Base-by-base conservation (phyloP, 2,329 filamentous ascomycete species). In the Beauveria varroae region DNA sequence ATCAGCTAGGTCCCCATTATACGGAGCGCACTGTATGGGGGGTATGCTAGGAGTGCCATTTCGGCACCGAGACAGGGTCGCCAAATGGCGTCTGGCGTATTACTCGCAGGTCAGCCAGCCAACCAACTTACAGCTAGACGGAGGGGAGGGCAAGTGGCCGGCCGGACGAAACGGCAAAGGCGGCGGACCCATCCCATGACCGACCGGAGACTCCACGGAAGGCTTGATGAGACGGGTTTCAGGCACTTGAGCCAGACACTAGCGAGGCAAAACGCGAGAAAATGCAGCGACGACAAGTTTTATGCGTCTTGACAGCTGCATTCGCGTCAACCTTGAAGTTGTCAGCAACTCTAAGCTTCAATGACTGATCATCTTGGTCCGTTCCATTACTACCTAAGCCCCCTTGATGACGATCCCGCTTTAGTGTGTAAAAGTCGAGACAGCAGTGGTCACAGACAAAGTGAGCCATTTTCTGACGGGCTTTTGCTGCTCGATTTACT, bases 51-150 rank as follows among this genome's bases (percentile, higher is more conserved):
- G 52, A 44, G 37, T 28, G 47, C 56, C 56, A 51, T 58, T 58
- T 37, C 56, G 56, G 56, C 28, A 51, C 55, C 56, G 49, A 53
- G 28, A 28, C 24, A 41, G 55, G 49, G 37, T 53, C 57, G 50
- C 41, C 57, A 60, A 60, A 60, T 60, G 57, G 57, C 49, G 57
- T 53, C 40, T 60, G 57, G 57, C 46, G 41, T 60, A 60, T 60
- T 60, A 60, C 49, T 60, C 50, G 49, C 57, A 43, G 10, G 20
- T 20, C 34, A 37, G 34, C 28, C 22, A 57, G 16, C 40, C 54
- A 47, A 34, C 43, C 54, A 47, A 34, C 54, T 12, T 28, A 26
- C 47, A 26, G 28, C 44, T 34, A 37, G 9, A 37, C 16, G 34
- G 37, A 43, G 51, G 52, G 14, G 18, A 52, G 37, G 24, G 26